Conservation (phyloP, 257 asterid species). For the Capsicum pubescens region DNA sequence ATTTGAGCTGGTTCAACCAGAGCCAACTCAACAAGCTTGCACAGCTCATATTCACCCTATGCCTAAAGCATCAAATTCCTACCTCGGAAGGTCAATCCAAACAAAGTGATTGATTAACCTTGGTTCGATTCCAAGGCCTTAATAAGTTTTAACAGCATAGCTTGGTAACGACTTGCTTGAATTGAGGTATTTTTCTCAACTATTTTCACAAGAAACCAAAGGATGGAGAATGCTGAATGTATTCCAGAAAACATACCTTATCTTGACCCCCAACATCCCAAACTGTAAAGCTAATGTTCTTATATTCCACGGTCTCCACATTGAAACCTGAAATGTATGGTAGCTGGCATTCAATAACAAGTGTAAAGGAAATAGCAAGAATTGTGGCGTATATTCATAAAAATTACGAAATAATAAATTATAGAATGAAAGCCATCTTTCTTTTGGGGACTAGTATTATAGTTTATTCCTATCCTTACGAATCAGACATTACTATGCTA, state of each 20-base stretch:
- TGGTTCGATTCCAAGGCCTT: neutral
- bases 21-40: neutral
- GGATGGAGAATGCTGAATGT: neutral
- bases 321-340: slow-evolving; percentile 5
- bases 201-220: neutral
- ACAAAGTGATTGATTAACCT: neutral
- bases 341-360: neutral
- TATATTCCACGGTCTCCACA: slow-evolving; percentile 23
- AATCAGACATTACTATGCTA: too few relatives aligned
- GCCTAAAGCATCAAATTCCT: slow-evolving; percentile 13
- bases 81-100: neutral
- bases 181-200: neutral
- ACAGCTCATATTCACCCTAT: neutral
- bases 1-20: neutral
- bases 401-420: neutral
- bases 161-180: neutral
- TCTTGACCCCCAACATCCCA: slow-evolving; percentile 32
- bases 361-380: neutral
- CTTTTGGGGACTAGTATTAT: neutral
- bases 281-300: slow-evolving; percentile 31
- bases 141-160: neutral
- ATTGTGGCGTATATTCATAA: neutral
- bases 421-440: neutral
- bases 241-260: slow-evolving; percentile 12
- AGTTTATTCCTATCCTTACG: too few relatives aligned